phyloP scores from a whole-genome alignment of 345 rosid genomes.

The Mangifera indica region DNA sequence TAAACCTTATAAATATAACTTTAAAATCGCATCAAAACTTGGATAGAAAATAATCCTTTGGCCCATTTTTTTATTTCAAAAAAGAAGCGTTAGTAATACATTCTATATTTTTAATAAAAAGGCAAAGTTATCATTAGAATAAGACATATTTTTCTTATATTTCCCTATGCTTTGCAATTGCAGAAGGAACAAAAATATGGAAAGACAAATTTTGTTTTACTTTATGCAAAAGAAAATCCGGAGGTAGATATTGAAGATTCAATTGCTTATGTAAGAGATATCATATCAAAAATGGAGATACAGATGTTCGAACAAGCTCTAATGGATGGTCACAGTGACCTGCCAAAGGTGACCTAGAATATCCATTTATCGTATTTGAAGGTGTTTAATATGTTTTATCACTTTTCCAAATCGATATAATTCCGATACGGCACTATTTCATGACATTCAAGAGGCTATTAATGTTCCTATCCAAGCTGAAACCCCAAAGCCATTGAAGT shows the following conservation, averaged over 20 bases:
- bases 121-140: too few relatives aligned
- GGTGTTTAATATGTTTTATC: constrained; percentile 49
- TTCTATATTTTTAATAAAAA: too few relatives aligned
- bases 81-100: too few relatives aligned
- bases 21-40: too few relatives aligned
- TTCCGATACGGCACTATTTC: constrained; percentile 35
- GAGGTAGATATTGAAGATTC: constrained; percentile 37
- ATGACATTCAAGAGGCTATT: constrained; percentile 55
- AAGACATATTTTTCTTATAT: not conserved
- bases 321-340: constrained; percentile 29
- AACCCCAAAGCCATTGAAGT: not conserved
- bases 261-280: constrained; percentile 29
- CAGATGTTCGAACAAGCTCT: constrained; percentile 45
- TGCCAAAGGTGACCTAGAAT: constrained; percentile 38
- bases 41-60: too few relatives aligned
- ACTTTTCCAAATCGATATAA: constrained; percentile 46
- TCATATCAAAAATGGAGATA: constrained; percentile 31
- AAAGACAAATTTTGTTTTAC: constrained; percentile 41
- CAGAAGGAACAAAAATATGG: constrained; percentile 57
- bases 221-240: constrained; percentile 41
- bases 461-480: constrained; percentile 34
- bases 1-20: too few relatives aligned
- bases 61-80: too few relatives aligned
- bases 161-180: not conserved
- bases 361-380: constrained; percentile 43